A percentile compares a stretch with the other conserved stretches of the same genome.
Evolutionary conservation across 1,284 basidiomycete genomes (phyloP).

Genomic region (Malassezia yamatoensis): DNA sequence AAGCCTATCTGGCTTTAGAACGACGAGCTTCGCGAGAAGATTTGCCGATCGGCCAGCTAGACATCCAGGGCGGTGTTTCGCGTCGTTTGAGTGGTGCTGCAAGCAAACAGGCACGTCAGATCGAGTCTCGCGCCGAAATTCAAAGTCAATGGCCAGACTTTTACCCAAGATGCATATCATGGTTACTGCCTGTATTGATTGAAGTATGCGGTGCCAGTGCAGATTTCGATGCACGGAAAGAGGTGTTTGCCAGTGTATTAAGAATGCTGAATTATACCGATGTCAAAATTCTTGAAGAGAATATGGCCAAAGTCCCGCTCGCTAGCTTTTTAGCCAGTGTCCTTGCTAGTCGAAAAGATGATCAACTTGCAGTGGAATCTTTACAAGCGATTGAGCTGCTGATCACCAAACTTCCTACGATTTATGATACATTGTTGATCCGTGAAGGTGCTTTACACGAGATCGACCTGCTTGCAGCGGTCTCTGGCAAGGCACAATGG

Average conservation of each 20-base stretch:
- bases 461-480: conserved; percentile 40
- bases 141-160: conserved; percentile 28
- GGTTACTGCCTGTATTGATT: conserved; percentile 41
- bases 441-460: conserved; percentile 45
- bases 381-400: conserved; percentile 47
- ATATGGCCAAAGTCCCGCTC: conserved; percentile 37
- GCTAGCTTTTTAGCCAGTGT: conserved; percentile 42
- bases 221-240: conserved; percentile 28
- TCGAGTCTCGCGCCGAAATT: conserved; percentile 31
- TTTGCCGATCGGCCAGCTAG: conserved; percentile 5
- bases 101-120: conserved; percentile 23
- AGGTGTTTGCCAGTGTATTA: conserved; percentile 38
- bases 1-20: conserved; percentile 54
- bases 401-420: conserved; percentile 29
- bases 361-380: conserved; percentile 26
- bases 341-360: conserved; percentile 35
- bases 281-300: conserved; percentile 24
- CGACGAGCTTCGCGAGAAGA: conserved; percentile 18
- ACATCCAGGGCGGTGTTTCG: conserved; percentile 2
- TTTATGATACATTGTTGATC: conserved; percentile 33
- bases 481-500: conserved; percentile 14
- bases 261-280: conserved; percentile 41
- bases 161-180: conserved; percentile 37
- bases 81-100: conserved; percentile 6
- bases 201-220: conserved; percentile 44